Evolutionary conservation across 441 rosid species (phyloP), one percentile per base, ranked within the genome.

Genomic region (Euphorbia celastroides): DNA sequence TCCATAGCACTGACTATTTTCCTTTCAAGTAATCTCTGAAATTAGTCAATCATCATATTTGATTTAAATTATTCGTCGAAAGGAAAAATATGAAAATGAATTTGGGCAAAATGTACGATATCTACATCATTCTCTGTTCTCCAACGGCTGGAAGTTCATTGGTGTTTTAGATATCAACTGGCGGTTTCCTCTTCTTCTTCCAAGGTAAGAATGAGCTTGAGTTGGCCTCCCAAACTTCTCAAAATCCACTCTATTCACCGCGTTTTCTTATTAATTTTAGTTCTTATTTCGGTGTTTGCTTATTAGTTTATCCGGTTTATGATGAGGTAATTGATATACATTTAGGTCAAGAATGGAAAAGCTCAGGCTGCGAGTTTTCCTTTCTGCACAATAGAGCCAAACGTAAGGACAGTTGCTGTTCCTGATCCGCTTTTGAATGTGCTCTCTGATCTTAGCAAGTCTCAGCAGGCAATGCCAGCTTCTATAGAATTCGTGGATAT

Each of bases 311-410:
- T 17, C 0, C 60, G 19, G 7, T 5, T 7, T 27, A 27, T 50
- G 25, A 32, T 59, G 19, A 8, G 52, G 54, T 41, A 12, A 57
- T 57, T 46, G 52, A 54, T 38, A 5, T 41, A 7, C 59, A 28
- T 57, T 58, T 59, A 91, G 99, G 99, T 91, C 4, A 97, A 94
- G 85, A 94, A 94, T 77, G 99, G 97, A 65, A 94, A 89, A 82
- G 99, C 99, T 63, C 97, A 89, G 81, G 99, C 97, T 61, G 99
- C 97, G 57, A 92, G 89, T 81, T 94, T 88, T 36, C 97, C 97
- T 94, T 26, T 94, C 73, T 94, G 99, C 74, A 94, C 99, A 2
- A 94, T 94, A 64, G 99, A 94, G 76, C 99, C 99, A 19, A 92
- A 94, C 78, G 97, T 94, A 46, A 97, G 98, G 31, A 83, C 89